phyloP scores from a whole-genome alignment of 106 monocot genomes.

The Dioscorea zingiberensis region DNA sequence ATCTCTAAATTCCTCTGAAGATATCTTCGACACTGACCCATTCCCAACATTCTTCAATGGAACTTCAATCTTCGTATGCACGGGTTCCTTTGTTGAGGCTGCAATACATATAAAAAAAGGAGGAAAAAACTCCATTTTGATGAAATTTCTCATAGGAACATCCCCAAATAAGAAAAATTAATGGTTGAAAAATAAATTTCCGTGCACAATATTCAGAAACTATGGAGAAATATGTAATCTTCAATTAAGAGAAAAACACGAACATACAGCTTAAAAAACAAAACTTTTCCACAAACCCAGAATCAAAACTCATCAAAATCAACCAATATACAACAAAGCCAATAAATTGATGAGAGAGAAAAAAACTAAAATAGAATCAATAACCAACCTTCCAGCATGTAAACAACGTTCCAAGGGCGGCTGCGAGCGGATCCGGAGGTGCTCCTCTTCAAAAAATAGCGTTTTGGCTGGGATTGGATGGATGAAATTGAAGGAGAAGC shows the following conservation, averaged over 20 bases:
- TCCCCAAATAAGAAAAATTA: not conserved
- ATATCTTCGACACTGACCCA: conserved; percentile 21
- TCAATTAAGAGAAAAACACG: not conserved
- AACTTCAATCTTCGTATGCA: conserved; percentile 14
- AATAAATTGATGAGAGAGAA: not conserved
- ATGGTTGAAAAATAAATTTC: not conserved
- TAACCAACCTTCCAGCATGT: conserved; percentile 19
- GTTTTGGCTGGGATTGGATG: not conserved
- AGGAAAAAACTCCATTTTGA: not conserved
- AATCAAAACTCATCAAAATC: not conserved
- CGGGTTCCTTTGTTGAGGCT: conserved; percentile 21
- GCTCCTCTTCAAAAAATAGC: conserved; percentile 6
- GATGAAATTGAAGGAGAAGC: not conserved
- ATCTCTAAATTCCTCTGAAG: conserved; percentile 22
- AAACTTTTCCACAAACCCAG: not conserved
- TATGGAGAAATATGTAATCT: not conserved
- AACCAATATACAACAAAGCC: not conserved
- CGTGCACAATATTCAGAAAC: not conserved
- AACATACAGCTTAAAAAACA: not conserved
- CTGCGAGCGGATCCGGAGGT: conserved; percentile 2
- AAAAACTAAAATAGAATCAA: not conserved
- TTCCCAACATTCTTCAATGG: conserved; percentile 35
- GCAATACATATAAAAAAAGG: not conserved
- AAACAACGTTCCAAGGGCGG: conserved; percentile 13
- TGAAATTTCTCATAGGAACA: not conserved